A percentile compares a stretch with the other conserved stretches of the same genome.
These are phyloP conservation scores for Coffea canephora DNA, from an alignment of 257 asterid genomes.

Conservation along the genomic window DNA sequence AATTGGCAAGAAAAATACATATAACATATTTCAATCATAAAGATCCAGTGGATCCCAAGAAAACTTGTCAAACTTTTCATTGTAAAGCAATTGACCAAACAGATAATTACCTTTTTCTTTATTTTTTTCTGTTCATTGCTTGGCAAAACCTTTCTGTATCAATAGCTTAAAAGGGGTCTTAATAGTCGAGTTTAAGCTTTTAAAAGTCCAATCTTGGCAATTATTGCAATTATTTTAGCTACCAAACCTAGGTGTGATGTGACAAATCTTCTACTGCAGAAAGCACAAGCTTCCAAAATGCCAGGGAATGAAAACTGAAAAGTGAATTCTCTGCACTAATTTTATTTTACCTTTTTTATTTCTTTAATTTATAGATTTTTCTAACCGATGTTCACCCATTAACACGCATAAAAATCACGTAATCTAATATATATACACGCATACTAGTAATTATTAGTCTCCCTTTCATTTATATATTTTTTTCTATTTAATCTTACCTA, in stretches of 20 bases:
- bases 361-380: neutral
- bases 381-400: too few relatives aligned
- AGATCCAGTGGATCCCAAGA: neutral
- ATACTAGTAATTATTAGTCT: too few relatives aligned
- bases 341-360: neutral
- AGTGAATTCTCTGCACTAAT: neutral
- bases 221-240: neutral
- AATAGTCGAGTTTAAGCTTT: neutral
- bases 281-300: neutral
- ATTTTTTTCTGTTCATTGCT: neutral
- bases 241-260: conserved; percentile 1
- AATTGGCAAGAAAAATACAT: neutral
- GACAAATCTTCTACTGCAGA: neutral
- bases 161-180: neutral
- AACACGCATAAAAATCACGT: too few relatives aligned
- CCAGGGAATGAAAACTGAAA: neutral
- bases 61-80: neutral
- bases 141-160: neutral
- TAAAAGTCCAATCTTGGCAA: neutral
- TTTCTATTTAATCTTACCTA: too few relatives aligned
- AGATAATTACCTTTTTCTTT: neutral
- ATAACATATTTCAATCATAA: neutral
- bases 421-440: too few relatives aligned
- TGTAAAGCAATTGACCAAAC: conserved; percentile 15
- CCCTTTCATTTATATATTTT: too few relatives aligned